Evolutionary conservation across 345 rosid genomes (phyloP).

Genomic region (Salix udensis): DNA sequence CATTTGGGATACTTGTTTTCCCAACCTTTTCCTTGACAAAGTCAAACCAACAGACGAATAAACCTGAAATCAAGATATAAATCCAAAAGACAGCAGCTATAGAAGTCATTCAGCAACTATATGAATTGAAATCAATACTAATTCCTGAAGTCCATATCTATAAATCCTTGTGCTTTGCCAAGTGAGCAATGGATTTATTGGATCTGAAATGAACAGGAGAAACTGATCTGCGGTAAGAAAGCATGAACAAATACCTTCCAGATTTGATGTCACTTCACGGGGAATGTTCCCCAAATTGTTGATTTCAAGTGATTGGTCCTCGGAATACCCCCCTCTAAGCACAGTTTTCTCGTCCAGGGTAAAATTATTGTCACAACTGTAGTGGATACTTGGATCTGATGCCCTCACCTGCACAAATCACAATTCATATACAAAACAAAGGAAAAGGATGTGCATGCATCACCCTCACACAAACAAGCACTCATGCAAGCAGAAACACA

Average conservation of each 20-base stretch:
- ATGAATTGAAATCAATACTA: not conserved
- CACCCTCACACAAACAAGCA: not conserved
- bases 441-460: not conserved
- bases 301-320: conserved; percentile 23
- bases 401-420: conserved; percentile 44
- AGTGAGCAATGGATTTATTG: not conserved
- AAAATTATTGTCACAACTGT: conserved; percentile 65
- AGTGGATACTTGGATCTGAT: conserved; percentile 55
- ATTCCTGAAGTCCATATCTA: not conserved
- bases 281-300: conserved; percentile 17
- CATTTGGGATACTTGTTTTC: conserved; percentile 29
- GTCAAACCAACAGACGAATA: conserved; percentile 40
- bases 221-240: not conserved
- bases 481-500: not conserved
- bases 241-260: conserved; percentile 33
- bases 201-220: not conserved
- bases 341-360: conserved; percentile 31
- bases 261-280: conserved; percentile 17
- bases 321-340: conserved; percentile 31
- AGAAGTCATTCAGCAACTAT: not conserved
- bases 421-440: not conserved
- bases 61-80: conserved; percentile 34
- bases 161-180: not conserved
- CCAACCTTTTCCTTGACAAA: conserved; percentile 42
- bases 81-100: not conserved